Percentiles rank a stretch among this genome's conserved stretches.
Conservation (phyloP, 192 early-diverging fungal species). For the Geosiphon pyriformis region DNA sequence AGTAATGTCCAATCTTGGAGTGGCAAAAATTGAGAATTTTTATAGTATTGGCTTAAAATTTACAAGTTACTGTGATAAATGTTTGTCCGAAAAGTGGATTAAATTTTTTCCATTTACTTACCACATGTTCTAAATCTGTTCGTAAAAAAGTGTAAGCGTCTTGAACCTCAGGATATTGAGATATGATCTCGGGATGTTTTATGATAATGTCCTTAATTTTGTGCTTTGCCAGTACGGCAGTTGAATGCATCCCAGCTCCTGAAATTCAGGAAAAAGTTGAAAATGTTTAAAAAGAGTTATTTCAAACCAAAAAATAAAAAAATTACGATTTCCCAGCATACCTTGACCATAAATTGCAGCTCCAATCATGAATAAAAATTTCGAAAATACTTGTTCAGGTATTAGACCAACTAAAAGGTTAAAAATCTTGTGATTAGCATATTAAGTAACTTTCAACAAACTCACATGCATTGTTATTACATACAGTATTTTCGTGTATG, state of each 20-base stretch:
- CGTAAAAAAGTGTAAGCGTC: not conserved
- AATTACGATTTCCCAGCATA: not conserved
- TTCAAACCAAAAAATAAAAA: not conserved
- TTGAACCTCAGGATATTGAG: constrained; percentile 29
- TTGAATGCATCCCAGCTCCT: constrained; percentile 17
- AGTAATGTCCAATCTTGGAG: constrained; percentile 12
- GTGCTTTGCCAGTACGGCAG: constrained; percentile 27
- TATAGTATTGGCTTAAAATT: too few species aligned
- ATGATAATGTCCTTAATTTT: constrained; percentile 31
- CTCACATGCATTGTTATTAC: too few species aligned
- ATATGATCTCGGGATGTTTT: constrained; percentile 30
- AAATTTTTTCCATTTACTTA: not conserved
- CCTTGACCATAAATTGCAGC: constrained; percentile 20
- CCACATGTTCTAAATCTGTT: not conserved
- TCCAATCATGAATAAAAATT: constrained; percentile 11
- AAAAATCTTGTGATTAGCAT: too few species aligned
- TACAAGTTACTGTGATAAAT: too few species aligned
- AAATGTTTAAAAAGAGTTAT: not conserved
- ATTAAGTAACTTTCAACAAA: too few species aligned
- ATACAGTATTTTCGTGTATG: constrained; percentile 1
- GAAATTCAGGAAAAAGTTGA: not conserved
- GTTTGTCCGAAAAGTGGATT: too few species aligned
- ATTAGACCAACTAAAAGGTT: not conserved
- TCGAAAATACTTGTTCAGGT: constrained; percentile 4
- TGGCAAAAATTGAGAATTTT: too few species aligned